Evolutionary conservation across 345 rosid genomes (phyloP), one percentile per base, ranked within the genome.

Genomic region (Sonneratia caseolaris): DNA sequence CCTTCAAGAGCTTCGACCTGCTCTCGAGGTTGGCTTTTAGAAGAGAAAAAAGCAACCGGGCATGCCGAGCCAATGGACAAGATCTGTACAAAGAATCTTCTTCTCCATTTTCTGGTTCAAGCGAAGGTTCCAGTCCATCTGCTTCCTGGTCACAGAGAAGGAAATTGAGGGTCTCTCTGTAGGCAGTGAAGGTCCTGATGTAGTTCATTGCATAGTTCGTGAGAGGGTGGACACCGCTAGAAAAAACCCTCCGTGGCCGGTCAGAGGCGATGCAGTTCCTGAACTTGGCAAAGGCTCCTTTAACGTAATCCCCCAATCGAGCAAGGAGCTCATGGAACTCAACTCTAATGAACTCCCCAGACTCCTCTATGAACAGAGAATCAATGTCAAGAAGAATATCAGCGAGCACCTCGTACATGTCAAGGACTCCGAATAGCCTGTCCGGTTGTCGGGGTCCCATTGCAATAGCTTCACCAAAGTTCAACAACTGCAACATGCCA

Each of bases 171-270:
- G 87, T 62, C 14, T 77, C 82, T 1, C 73, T 21, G 71, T 91
- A 91, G 43, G 74, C 86, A 36, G 85, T 82, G 55, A 91, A 83
- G 47, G 81, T 75, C 82, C 75, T 85, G 75, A 93, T 70, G 76
- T 87, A 89, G 74, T 93, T 93, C 97, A 93, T 93, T 70, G 86
- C 96, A 70, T 89, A 93, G 74, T 77, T 82, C 14, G 89, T 85
- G 51, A 91, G 75, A 37, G 76, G 98, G 75, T 88, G 97, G 64
- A 91, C 79, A 6, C 96, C 91, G 6, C 84, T 79, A 3, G 83
- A 75, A 18, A 86, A 77, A 56, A 93, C 79, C 13, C 74, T 79
- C 67, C 74, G 9, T 7, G 91, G 86, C 66, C 69, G 74, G 73
- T 88, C 37, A 0, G 84, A 71, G 45, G 80, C 84, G 53, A 93